Evolutionary conservation across 2,329 filamentous ascomycete genomes (phyloP).

Genomic region (Pyrenochaeta sp.): DNA sequence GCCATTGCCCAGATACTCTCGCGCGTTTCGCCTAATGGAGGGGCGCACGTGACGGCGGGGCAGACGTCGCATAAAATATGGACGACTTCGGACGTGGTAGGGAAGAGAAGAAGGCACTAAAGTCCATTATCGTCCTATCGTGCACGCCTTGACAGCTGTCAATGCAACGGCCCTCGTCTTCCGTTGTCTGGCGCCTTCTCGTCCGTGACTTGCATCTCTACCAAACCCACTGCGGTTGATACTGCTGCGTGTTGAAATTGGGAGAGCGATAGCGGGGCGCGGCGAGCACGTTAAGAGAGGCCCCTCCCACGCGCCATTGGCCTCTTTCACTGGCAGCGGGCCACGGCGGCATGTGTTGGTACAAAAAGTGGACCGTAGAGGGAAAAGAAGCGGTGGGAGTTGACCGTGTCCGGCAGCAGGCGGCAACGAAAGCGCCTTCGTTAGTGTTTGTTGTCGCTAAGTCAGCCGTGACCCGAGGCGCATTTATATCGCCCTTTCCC

Average conservation of each 20-base stretch:
- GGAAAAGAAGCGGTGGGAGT: conserved; percentile 43
- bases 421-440: conserved; percentile 27
- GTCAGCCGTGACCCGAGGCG: conserved; percentile 22
- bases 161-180: conserved; percentile 3
- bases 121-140: conserved; percentile 11
- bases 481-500: conserved; percentile 28
- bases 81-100: conserved; percentile 3
- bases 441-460: conserved; percentile 29
- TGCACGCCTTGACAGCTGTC: conserved; percentile 20
- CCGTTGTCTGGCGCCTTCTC: conserved; percentile 6
- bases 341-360: conserved; percentile 27
- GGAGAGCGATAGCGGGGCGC: conserved; percentile 29
- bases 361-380: conserved; percentile 35
- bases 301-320: conserved; percentile 31
- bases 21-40: not conserved
- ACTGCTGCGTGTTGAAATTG: conserved; percentile 31
- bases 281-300: conserved; percentile 20
- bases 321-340: conserved; percentile 7
- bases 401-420: conserved; percentile 35
- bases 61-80: not conserved
- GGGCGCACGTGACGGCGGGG: not conserved
- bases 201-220: conserved; percentile 19
- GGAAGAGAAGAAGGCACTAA: conserved; percentile 2
- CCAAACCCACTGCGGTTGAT: conserved; percentile 28
- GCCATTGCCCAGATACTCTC: not conserved